Base-by-base conservation (phyloP, 2,329 filamentous ascomycete genomes). In the Akanthomyces lecanii region DNA sequence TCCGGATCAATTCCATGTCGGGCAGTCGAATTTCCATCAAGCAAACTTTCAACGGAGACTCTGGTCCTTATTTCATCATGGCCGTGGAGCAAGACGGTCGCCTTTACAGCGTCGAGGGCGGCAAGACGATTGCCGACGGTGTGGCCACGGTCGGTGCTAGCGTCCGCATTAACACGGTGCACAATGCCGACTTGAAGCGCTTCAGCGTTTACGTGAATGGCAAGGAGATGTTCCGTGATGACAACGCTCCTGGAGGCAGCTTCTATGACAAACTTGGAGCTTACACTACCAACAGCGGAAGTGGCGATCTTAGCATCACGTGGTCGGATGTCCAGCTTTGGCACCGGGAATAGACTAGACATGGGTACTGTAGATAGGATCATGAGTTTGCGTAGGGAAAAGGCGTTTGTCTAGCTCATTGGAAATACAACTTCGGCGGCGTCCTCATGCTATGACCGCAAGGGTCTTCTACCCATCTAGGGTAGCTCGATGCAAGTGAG, bases 251-350 rank as follows among this genome's bases (percentile, higher is more conserved):
- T 0, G 55, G 59, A 18, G 69, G 67, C n/a, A 65, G 63, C 61
- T 70, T 70, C 36, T 70, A 70, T 40, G 69, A 70, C 63, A 70
- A 70, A 60, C 57, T 67, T 45, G 69, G 69, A 38, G 68, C 69
- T n/a, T 70, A 69, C 51, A 65, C 66, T 6, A 70, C 69, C 16
- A 65, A 68, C 51, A 66, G 54, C 16, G 67, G 69, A 14, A 65
- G 56, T 7, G 69, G 69, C 10, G 62, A 44, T n/a, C 25, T 63
- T 1, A 52, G 40, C 40, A 60, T 57, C 28, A 56, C 47, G 1
- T 64, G 56, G 62, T 50, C 56, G 1, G 57, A 64, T 28, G 56
- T 61, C 2, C 62, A 64, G 38, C 25, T 62, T 14, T 64, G 48
- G 58, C 60, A 62, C 36, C 51, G 60, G 7, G 42, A 6, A 1